Evolutionary conservation across 163 green algal species (phyloP), one percentile per base, ranked within the genome.

Genomic region (Chlamydomonas reinhardtii): DNA sequence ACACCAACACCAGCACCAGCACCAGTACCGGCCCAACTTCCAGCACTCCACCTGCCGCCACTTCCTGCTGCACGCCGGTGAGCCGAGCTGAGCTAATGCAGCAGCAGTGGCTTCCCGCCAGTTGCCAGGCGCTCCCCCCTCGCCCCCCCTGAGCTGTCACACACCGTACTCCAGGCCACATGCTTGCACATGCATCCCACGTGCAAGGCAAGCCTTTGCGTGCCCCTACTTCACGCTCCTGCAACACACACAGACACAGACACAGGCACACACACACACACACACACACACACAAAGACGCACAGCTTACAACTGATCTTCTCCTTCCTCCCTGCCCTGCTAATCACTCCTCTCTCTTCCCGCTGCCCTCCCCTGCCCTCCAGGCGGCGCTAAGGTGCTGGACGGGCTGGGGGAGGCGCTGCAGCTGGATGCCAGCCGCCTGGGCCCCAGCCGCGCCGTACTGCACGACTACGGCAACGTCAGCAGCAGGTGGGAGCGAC

Each of bases 381-480:
- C 78, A 85, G 79, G 79, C 35, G 86, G 91, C 14, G 91, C 91
- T 39, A 91, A 92, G 73, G 91, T 94, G 43, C 81, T 94, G 43
- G 91, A 94, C 74, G 91, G 91, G 2, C 71, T 94, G 52, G 91
- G 89, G 4, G 77, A 91, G 52, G 81, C 85, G 17, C 78, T 94
- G 74, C 52, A 82, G 61, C 80, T 94, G 70, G 86, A 66, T n/a
- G 83, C 85, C 35, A 56, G 70, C 52, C 65, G 76, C 17, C 74
- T 94, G 78, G 86, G 82, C 54, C 86, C 91, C 29, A 88, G 71
- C 11, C 77, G 90, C n/a, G 82, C 77, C 8, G 91, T 94, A 61
- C 82, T 94, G 79, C 77, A 88, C 37, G 86, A 93, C 71, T 93
- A 89, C 71, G 89, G 91, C 56, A 93, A 93, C 76, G 81, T 93